These are phyloP conservation scores for Toxoplasma gondii DNA, from an alignment of 169 alveolate species.

Conservation along the genomic window DNA sequence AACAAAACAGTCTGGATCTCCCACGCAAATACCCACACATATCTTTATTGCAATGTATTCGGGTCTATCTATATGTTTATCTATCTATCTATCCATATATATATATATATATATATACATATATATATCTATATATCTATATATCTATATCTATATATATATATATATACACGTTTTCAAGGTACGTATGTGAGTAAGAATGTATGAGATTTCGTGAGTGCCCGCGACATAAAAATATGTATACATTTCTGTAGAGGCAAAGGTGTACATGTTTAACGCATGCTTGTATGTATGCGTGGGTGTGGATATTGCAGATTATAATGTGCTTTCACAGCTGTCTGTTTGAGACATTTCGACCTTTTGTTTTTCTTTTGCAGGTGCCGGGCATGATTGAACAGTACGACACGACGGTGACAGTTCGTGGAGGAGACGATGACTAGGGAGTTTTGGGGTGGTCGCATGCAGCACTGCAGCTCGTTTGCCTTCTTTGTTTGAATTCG, in stretches of 20 bases:
- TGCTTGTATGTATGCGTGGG: background rate
- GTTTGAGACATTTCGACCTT: background rate
- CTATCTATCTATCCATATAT: background rate
- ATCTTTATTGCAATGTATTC: background rate
- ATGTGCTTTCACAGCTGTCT: background rate
- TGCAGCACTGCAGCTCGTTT: no score
- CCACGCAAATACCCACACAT: no score
- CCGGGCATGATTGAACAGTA: conserved; percentile 62
- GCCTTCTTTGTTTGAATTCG: no score
- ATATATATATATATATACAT: no score
- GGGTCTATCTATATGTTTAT: background rate
- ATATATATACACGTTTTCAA: no score
- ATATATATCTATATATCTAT: no score
- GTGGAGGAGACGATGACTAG: conserved; percentile 44
- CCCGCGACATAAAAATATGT: no score
- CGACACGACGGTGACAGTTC: conserved; percentile 57
- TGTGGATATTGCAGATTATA: background rate
- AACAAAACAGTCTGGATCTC: background rate
- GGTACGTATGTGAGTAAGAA: no score
- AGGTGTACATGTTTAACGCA: background rate
- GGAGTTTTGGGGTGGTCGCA: background rate
- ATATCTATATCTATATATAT: no score
- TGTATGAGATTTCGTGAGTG: no score
- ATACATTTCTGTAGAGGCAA: no score
- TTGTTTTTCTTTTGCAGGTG: conserved; percentile 10